Percentiles rank a stretch among this genome's conserved stretches.
phyloP scores from a whole-genome alignment of 2,329 filamentous ascomycete species.

The Arthrobotrys sphaeroides region DNA sequence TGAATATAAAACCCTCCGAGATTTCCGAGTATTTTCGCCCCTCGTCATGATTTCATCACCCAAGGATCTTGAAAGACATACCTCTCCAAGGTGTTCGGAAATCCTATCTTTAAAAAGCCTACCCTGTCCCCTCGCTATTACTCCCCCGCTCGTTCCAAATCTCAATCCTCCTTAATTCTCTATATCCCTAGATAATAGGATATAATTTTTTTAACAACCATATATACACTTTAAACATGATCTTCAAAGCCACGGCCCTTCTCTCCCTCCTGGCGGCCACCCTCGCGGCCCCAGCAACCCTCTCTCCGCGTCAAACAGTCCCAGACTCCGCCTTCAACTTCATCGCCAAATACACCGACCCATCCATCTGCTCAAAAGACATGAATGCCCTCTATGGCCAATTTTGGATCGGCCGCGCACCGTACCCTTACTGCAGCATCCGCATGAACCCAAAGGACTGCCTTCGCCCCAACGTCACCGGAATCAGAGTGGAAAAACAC shows the following conservation, averaged over 20 bases:
- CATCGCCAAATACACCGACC: conserved; percentile 7
- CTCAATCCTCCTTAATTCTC: not conserved
- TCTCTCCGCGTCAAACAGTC: not conserved
- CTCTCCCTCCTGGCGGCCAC: conserved; percentile 1
- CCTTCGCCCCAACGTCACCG: conserved; percentile 2
- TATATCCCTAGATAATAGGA: not conserved
- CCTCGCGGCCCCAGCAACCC: not conserved
- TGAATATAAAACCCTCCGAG: conserved; percentile 13
- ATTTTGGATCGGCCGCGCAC: conserved; percentile 7
- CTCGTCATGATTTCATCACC: conserved; percentile 8
- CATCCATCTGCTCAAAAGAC: conserved; percentile 1
- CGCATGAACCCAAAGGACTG: conserved; percentile 10
- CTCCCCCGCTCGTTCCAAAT: not conserved
- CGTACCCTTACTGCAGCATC: conserved; percentile 12
- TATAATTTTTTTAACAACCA: no score
- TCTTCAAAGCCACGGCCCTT: not conserved
- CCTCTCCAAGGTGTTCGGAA: not conserved
- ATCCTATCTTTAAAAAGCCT: not conserved
- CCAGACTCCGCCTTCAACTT: conserved; percentile 1
- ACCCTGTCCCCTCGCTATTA: not conserved
- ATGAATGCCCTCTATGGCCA: conserved; percentile 4
- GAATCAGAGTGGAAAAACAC: not conserved
- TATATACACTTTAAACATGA: no score
- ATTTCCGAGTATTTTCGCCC: conserved; percentile 3
- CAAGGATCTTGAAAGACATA: not conserved